Conservation (phyloP, 805 yeast genomes). For the Suhomyces sp. region DNA sequence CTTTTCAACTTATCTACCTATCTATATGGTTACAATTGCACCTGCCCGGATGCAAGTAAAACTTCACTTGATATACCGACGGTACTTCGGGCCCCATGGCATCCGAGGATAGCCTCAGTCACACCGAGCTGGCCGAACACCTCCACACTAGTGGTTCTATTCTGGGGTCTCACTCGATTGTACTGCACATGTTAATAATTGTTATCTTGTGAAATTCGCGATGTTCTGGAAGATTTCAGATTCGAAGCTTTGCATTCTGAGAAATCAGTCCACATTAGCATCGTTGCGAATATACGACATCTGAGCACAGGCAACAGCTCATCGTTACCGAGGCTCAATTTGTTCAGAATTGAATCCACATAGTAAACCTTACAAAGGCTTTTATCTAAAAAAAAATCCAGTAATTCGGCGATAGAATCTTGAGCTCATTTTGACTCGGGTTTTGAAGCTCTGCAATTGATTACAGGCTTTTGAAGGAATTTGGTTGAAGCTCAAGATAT, state of each 20-base stretch:
- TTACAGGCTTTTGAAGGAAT: too few relatives aligned
- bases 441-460: too few relatives aligned
- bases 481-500: too few relatives aligned
- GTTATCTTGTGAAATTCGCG: not conserved
- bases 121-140: not conserved
- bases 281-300: not conserved
- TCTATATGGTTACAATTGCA: too few relatives aligned
- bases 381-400: too few relatives aligned
- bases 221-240: not conserved
- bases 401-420: too few relatives aligned
- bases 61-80: not conserved
- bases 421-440: too few relatives aligned
- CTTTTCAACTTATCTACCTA: too few relatives aligned
- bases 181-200: not conserved
- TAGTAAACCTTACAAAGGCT: too few relatives aligned
- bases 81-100: not conserved
- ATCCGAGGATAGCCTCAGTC: not conserved
- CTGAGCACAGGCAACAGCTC: not conserved
- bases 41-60: not conserved
- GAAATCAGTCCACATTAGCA: not conserved
- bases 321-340: not conserved
- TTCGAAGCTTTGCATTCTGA: not conserved
- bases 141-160: not conserved
- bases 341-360: too few relatives aligned
- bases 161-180: not conserved